A percentile compares a stretch with the other conserved stretches of the same genome.
phyloP scores from a whole-genome alignment of 2,329 filamentous ascomycete genomes.

The Aspergillus eucalypticola region DNA sequence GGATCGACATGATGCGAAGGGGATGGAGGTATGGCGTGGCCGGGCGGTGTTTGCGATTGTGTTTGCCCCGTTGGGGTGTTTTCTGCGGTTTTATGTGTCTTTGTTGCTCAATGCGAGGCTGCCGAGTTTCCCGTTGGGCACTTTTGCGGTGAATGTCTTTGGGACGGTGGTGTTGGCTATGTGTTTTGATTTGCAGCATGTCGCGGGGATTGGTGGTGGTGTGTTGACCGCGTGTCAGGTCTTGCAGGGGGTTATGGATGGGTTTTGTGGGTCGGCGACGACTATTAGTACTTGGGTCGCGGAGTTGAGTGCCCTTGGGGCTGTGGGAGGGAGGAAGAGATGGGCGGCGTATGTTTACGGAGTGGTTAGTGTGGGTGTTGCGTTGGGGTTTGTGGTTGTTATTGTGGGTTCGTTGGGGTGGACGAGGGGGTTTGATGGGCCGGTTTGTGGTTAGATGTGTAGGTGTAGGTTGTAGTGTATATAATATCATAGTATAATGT shows the following conservation, averaged over 20 bases:
- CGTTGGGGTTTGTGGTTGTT: constrained; percentile 51
- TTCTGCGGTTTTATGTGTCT: constrained; percentile 72
- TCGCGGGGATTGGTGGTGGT: constrained; percentile 49
- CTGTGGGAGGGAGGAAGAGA: constrained; percentile 34
- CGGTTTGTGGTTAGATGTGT: constrained; percentile 31
- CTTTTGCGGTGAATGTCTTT: constrained; percentile 76
- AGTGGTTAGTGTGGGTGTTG: constrained; percentile 48
- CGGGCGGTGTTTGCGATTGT: constrained; percentile 73
- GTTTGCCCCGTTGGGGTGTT: constrained; percentile 78
- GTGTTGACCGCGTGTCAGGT: constrained; percentile 63
- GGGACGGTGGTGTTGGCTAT: constrained; percentile 75
- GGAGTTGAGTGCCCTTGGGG: constrained; percentile 56
- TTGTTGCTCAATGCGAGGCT: constrained; percentile 68
- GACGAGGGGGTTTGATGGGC: constrained; percentile 45
- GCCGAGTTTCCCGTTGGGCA: constrained; percentile 76
- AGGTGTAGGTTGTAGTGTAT: no score
- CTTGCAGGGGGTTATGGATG: constrained; percentile 66
- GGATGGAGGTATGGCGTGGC: constrained; percentile 68
- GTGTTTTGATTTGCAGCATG: constrained; percentile 76
- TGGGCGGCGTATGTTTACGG: constrained; percentile 65
- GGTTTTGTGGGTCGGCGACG: constrained; percentile 67
- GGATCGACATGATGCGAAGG: constrained; percentile 41
- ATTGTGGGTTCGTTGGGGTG: constrained; percentile 60
- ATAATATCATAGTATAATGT: no score
- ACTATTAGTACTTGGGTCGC: constrained; percentile 68